A percentile compares a stretch with the other conserved stretches of the same genome.
These are phyloP conservation scores for Fusarium anguioides DNA, from an alignment of 2,329 filamentous ascomycete species.

Conservation along the genomic window DNA sequence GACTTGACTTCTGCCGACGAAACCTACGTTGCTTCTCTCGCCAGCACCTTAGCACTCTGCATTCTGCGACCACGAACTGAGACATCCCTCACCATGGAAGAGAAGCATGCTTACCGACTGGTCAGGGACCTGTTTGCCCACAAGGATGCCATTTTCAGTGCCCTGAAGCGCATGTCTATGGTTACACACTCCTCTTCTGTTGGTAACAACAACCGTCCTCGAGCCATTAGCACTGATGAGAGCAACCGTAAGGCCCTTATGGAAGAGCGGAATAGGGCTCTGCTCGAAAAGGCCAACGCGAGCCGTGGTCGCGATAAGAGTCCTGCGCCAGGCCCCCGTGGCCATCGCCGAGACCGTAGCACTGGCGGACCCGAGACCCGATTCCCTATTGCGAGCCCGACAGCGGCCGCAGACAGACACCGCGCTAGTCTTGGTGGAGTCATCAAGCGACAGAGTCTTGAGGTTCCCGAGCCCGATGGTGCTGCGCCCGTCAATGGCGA, in stretches of 20 bases:
- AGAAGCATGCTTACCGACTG: slow-evolving; percentile 90
- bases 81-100: slow-evolving; percentile 92
- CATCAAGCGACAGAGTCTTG: slow-evolving; percentile 76
- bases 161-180: slow-evolving; percentile 89
- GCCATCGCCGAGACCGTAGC: slow-evolving; percentile 84
- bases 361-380: slow-evolving; percentile 78
- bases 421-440: slow-evolving; percentile 60
- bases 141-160: slow-evolving; percentile 95
- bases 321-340: slow-evolving; percentile 70
- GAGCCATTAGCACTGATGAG: slow-evolving; percentile 94
- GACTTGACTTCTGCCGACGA: slow-evolving; percentile 97
- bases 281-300: slow-evolving; percentile 73
- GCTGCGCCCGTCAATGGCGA: slow-evolving; percentile 58
- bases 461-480: slow-evolving; percentile 76
- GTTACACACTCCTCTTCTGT: slow-evolving; percentile 73
- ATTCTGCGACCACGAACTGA: slow-evolving; percentile 88
- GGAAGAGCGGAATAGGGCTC: slow-evolving; percentile 89
- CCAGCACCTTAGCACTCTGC: slow-evolving; percentile 81
- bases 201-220: slow-evolving; percentile 68
- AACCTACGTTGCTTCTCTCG: slow-evolving; percentile 79
- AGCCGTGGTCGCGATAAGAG: slow-evolving; percentile 79
- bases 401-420: slow-evolving; percentile 62
- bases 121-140: slow-evolving; percentile 92
- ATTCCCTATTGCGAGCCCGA: slow-evolving; percentile 83
- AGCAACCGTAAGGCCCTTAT: slow-evolving; percentile 93